Evolutionary conservation across 352 stramenopile genomes (phyloP), one percentile per base, ranked within the genome.

Genomic region (Pythium insidiosum): DNA sequence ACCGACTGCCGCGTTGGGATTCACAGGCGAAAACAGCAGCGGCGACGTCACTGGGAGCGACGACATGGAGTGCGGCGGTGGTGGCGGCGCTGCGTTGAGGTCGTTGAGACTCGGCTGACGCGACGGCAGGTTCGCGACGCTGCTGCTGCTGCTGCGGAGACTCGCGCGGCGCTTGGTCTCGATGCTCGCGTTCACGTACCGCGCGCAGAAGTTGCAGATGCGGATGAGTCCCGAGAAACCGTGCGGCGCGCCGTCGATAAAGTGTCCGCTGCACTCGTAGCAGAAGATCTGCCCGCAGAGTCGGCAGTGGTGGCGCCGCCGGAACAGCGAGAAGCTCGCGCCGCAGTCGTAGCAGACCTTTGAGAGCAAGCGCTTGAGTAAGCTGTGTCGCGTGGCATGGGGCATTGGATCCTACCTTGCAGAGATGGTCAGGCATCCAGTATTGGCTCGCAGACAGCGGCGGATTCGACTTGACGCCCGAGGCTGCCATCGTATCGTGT

Each of bases 241-340:
- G 29, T 89, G 68, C 20, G 59, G 43, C 12, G 50, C 46, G 29
- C 74, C 71, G n/a, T 88, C 61, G 18, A 91, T 67, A 26, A 89
- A 88, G 22, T 80, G 61, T 41, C 73, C 74, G 47, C 81, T 91
- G 63, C 81, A 94, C 29, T 84, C 67, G 50, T 88, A 72, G 43
- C 81, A 94, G 31, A 90, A 94, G 43, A 94, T 91, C 57, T 86
- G 73, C 4, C 81, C 81, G 24, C 81, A 94, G 1, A 89, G 55
- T n/a, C 81, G 76, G 46, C 81, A 94, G 58, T 94, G 81, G 43
- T 94, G 81, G n/a, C 81, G 72, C 12, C 81, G 69, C 6, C 74
- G 68, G 29, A 91, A 94, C 26, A 94, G 56, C n/a, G 75, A 82
- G 56, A 94, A 94, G 18, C 74, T 54, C 6, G 66, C 62, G 21